Evolutionary conservation across 2,329 filamentous ascomycete genomes (phyloP).

Genomic region (Hypoxylon sp.): DNA sequence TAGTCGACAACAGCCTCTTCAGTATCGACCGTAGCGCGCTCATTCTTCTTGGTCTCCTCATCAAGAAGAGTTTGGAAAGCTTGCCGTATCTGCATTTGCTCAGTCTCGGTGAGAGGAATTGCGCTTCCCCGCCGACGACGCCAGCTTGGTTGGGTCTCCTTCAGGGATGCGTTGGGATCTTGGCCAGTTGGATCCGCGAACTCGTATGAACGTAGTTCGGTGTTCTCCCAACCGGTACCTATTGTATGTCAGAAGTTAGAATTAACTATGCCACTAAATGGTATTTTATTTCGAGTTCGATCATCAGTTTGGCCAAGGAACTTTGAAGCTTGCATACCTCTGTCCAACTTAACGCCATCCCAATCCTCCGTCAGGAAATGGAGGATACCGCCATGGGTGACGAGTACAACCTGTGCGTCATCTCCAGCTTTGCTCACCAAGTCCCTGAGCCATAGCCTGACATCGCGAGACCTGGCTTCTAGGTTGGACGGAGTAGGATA

Average conservation of each 20-base stretch:
- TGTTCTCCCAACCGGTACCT: constrained; percentile 83
- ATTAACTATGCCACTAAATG: neutral
- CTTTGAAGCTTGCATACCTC: constrained; percentile 55
- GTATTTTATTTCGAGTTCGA: neutral
- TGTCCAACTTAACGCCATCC: constrained; percentile 67
- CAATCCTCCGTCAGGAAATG: constrained; percentile 90
- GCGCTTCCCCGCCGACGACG: constrained; percentile 60
- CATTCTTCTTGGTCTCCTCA: constrained; percentile 40
- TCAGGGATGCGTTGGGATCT: constrained; percentile 63
- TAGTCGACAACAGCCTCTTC: constrained; percentile 29
- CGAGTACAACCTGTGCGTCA: constrained; percentile 78
- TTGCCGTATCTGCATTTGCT: constrained; percentile 62
- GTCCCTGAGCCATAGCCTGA: constrained; percentile 71
- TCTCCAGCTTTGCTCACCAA: constrained; percentile 58
- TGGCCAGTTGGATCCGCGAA: constrained; percentile 69
- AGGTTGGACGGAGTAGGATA: constrained; percentile 68
- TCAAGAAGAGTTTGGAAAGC: constrained; percentile 57
- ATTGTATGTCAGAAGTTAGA: constrained; percentile 25
- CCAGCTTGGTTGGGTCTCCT: constrained; percentile 67
- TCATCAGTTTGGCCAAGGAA: neutral
- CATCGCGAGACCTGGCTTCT: constrained; percentile 71
- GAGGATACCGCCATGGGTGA: constrained; percentile 86
- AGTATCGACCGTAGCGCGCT: neutral
- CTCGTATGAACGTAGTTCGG: constrained; percentile 77
- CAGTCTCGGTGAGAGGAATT: constrained; percentile 60